These are phyloP conservation scores for Diaporthe humulicola DNA, from an alignment of 2,329 filamentous ascomycete species.

Conservation along the genomic window DNA sequence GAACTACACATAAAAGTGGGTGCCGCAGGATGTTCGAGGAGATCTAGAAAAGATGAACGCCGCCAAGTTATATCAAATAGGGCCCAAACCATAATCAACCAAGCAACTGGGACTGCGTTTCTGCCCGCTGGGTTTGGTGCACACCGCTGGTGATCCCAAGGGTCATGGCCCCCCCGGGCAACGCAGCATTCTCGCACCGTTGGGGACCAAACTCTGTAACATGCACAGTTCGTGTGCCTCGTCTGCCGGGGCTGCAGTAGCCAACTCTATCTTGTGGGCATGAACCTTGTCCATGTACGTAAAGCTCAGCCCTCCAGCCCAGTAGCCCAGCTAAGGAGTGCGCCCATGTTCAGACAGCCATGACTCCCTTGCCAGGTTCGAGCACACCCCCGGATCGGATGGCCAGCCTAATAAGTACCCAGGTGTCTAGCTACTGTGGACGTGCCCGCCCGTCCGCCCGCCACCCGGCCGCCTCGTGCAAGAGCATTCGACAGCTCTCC, in stretches of 20 bases:
- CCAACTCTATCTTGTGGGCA: conserved; percentile 13
- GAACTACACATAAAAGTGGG: conserved; percentile 17
- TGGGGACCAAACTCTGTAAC: conserved; percentile 6
- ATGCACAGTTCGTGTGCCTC: conserved; percentile 21
- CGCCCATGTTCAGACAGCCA: conserved; percentile 24
- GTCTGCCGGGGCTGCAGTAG: not conserved
- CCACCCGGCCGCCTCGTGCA: not conserved
- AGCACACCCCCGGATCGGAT: conserved; percentile 11
- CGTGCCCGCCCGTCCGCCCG: not conserved
- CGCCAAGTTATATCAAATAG: conserved; percentile 22
- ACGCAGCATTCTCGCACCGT: conserved; percentile 7
- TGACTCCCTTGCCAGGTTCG: conserved; percentile 3
- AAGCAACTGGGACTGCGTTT: not conserved
- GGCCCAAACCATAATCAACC: conserved; percentile 8
- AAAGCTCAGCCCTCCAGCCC: not conserved
- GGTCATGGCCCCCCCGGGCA: not conserved
- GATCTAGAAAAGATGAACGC: conserved; percentile 10
- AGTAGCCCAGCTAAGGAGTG: conserved; percentile 11
- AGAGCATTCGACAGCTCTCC: not conserved
- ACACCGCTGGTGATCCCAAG: conserved; percentile 8
- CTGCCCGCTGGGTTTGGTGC: not conserved
- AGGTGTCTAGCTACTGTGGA: not conserved
- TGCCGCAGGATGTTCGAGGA: not conserved
- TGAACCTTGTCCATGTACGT: conserved; percentile 17
- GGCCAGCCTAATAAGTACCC: not conserved